Evolutionary conservation across 2,329 filamentous ascomycete species (phyloP), one percentile per base, ranked within the genome.

Genomic region (Cercospora berteroae): DNA sequence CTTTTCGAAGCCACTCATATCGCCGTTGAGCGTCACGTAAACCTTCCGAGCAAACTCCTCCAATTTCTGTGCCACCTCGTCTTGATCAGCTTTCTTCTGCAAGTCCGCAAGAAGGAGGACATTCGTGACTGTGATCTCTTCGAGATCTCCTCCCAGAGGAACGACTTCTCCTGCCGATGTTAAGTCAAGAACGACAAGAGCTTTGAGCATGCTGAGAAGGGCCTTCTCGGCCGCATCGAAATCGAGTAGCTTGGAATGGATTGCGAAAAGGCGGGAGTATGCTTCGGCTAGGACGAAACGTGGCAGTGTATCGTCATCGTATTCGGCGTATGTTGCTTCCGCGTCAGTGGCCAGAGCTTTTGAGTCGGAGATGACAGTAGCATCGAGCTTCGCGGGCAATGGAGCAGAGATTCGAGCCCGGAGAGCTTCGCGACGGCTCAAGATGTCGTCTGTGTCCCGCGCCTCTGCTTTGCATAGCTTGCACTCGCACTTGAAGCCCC

Each of bases 401-500:
- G 65, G 65, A 4, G 42, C 44, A 27, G 61, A 50, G 13, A 64
- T 25, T n/a, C 50, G 44, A 18, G 55, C 20, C 7, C 61, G 42
- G 4, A 67, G 60, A 5, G 48, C 18, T 31, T 63, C 33, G 7
- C 66, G 66, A 7, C 36, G 52, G 23, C 48, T 20, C n/a, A 25
- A 25, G 20, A 25, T 58, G 39, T 57, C 57, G 18, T 27, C 9
- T 7, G 62, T 33, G 12, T 23, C 36, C 8, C 36, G 18, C 27
- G 52, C 39, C 39, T 68, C 56, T 50, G 60, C 55, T 18, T 27
- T 23, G 42, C 67, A 66, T 18, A 66, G 31, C 27, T 16, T 20
- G 56, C 67, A 68, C 3, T 56, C 39, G 48, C 67, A 68, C 8
- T 29, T 63, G 36, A 68, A 68, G 27, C 64, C 64, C 64, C 67